Percentiles rank a stretch among this genome's conserved stretches.
Conservation (phyloP, 176 grass and related monocot species). For the Raddia guianensis region DNA sequence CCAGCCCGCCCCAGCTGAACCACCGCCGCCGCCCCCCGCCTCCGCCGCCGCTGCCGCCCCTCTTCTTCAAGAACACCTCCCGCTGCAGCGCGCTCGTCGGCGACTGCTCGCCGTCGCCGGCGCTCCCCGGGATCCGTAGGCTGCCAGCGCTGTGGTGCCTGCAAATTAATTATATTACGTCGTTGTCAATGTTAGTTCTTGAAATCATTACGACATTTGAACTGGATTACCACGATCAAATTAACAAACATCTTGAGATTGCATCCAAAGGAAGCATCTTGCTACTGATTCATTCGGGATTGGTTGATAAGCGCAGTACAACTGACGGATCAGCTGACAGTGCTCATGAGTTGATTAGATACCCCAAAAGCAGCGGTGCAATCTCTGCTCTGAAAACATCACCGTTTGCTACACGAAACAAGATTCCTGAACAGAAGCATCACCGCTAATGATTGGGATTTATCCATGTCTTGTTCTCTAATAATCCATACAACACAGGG, state of each 20-base stretch:
- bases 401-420: not conserved
- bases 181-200: not conserved
- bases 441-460: not conserved
- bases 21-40: not conserved
- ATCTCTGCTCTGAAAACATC: not conserved
- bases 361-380: not conserved
- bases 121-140: conserved; percentile 16
- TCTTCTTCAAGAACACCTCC: conserved; percentile 49
- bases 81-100: conserved; percentile 22
- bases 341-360: not conserved
- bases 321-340: not conserved
- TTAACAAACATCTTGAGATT: not conserved
- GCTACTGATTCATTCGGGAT: not conserved
- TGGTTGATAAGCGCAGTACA: not conserved
- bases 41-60: not conserved
- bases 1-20: conserved; percentile 66
- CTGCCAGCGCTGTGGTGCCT: conserved; percentile 60
- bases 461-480: not conserved
- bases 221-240: not conserved
- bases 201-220: not conserved
- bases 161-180: not conserved
- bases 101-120: not conserved
- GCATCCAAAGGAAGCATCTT: not conserved
- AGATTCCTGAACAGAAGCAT: conserved; percentile 4
- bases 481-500: not conserved